Conservation (phyloP, 192 early-diverging fungal genomes). For the Coemansia sp. region DNA sequence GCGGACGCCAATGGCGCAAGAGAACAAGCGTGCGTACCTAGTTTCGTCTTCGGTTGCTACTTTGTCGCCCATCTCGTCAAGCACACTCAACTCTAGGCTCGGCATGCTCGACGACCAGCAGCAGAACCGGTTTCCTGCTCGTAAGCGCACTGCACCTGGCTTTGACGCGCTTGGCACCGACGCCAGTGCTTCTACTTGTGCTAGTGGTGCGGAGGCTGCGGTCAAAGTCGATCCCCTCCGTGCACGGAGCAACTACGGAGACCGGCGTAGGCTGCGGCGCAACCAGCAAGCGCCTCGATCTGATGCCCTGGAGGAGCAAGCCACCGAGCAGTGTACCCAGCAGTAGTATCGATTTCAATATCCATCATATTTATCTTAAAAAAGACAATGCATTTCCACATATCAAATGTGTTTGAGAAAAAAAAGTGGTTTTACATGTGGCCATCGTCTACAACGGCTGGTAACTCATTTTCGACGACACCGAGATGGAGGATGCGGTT, state of each 20-base stretch:
- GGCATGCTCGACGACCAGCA: constrained; percentile 10
- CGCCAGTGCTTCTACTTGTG: not conserved
- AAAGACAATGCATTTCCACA: constrained; percentile 26
- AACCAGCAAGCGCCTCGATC: constrained; percentile 36
- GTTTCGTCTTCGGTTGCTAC: constrained; percentile 5
- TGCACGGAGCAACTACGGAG: constrained; percentile 48
- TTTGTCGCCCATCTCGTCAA: constrained; percentile 44
- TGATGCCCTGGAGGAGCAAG: constrained; percentile 45
- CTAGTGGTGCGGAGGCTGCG: not conserved
- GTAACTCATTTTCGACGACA: constrained; percentile 64
- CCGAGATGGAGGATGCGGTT: constrained; percentile 88
- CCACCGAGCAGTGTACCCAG: constrained; percentile 55
- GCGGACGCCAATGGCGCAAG: constrained; percentile 28
- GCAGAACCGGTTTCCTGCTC: constrained; percentile 22
- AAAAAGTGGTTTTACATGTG: constrained; percentile 49
- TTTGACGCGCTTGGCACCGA: constrained; percentile 6
- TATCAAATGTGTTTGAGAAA: constrained; percentile 16
- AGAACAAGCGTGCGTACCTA: constrained; percentile 27
- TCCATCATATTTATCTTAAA: not conserved
- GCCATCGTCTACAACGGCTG: constrained; percentile 63
- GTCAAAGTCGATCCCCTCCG: constrained; percentile 26
- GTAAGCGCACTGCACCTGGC: constrained; percentile 42
- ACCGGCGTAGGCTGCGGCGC: constrained; percentile 48
- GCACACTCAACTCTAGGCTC: constrained; percentile 39
- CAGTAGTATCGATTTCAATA: constrained; percentile 18